These are phyloP conservation scores for Halophytophthora batemanensis DNA, from an alignment of 352 stramenopile genomes.

Conservation along the genomic window DNA sequence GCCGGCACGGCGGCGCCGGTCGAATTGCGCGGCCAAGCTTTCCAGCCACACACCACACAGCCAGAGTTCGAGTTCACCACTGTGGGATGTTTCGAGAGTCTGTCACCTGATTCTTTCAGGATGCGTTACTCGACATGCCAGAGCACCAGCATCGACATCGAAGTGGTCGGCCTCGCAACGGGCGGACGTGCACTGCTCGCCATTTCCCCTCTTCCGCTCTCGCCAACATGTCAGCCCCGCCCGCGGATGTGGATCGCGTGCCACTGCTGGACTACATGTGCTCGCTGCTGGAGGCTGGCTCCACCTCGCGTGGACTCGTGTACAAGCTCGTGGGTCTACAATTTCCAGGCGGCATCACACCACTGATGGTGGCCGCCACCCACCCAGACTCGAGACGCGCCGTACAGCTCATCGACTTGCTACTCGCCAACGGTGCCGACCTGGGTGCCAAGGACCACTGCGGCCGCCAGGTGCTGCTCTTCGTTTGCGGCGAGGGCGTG, in stretches of 20 bases:
- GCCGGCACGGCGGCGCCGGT: no score
- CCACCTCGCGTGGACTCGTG: neutral
- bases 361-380: constrained; percentile 7
- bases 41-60: no score
- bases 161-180: no score
- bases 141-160: no score
- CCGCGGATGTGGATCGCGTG: constrained; percentile 1
- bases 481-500: constrained; percentile 10
- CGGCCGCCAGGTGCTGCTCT: constrained; percentile 7
- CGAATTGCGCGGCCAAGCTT: no score
- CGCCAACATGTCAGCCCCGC: no score
- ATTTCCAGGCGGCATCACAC: constrained; percentile 4
- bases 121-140: no score
- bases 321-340: constrained; percentile 3
- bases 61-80: no score
- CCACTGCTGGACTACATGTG: constrained; percentile 4
- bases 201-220: no score
- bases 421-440: constrained; percentile 6
- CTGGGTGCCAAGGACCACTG: constrained; percentile 5
- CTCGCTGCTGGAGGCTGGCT: constrained; percentile 1
- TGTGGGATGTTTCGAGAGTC: no score
- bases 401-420: constrained; percentile 8
- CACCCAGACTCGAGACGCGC: constrained; percentile 1
- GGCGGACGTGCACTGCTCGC: no score
- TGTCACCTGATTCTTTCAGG: no score